Evolutionary conservation across 495 filamentous ascomycete genomes (phyloP).

Genomic region (Penicillium fimorum): DNA sequence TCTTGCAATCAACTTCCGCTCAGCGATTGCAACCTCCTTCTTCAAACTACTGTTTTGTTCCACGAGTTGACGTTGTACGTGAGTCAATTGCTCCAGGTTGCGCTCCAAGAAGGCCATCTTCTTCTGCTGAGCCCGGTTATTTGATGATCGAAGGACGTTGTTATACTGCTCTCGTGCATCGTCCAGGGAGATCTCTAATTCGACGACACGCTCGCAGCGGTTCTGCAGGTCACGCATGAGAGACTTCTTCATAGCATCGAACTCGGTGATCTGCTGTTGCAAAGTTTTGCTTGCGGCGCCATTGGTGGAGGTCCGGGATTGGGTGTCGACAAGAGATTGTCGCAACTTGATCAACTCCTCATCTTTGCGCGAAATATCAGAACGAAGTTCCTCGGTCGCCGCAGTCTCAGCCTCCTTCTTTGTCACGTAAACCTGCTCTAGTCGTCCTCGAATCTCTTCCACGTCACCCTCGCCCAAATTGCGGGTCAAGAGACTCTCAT

Average conservation of each 20-base stretch:
- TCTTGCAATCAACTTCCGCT: constrained; percentile 91
- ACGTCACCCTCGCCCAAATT: constrained; percentile 75
- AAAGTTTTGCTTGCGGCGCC: constrained; percentile 85
- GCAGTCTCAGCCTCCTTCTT: constrained; percentile 69
- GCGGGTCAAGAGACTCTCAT: constrained; percentile 76
- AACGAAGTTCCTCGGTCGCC: constrained; percentile 68
- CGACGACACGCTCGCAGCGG: constrained; percentile 94
- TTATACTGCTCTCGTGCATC: constrained; percentile 98
- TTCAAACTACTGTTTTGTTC: constrained; percentile 95
- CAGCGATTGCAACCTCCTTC: constrained; percentile 98
- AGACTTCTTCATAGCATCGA: constrained; percentile 99
- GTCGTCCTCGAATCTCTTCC: constrained; percentile 74
- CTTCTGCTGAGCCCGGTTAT: constrained; percentile 98
- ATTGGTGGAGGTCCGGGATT: constrained; percentile 63
- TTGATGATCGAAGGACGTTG: constrained; percentile 90
- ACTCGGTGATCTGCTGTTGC: constrained; percentile 95
- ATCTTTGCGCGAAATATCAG: constrained; percentile 66
- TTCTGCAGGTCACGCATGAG: constrained; percentile 98
- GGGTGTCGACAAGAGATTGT: constrained; percentile 67
- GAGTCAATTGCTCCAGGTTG: constrained; percentile 95
- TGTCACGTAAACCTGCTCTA: constrained; percentile 72
- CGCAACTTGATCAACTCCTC: constrained; percentile 77
- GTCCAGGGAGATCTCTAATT: constrained; percentile 94
- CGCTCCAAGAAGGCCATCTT: constrained; percentile 99
- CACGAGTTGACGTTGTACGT: constrained; percentile 94